Conservation (phyloP, 2,329 filamentous ascomycete genomes). For the Diplodia intermedia region DNA sequence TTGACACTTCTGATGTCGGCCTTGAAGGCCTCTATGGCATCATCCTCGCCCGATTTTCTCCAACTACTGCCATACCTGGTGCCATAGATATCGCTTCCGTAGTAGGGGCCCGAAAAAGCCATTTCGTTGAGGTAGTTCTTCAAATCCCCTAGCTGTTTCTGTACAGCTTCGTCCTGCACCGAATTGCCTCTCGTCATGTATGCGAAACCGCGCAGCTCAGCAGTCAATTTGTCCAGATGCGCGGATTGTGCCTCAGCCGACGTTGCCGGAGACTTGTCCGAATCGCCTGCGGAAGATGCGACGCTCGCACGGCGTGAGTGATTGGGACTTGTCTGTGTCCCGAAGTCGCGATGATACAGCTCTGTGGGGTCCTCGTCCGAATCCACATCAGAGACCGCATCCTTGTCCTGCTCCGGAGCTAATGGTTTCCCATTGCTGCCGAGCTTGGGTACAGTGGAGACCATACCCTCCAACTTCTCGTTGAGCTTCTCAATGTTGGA, state of each 20-base stretch:
- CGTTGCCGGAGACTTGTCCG: conserved; percentile 39
- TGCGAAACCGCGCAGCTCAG: conserved; percentile 51
- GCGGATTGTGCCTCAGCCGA: conserved; percentile 37
- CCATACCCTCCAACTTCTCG: conserved; percentile 63
- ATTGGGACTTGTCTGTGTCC: conserved; percentile 72
- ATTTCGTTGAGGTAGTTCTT: conserved; percentile 66
- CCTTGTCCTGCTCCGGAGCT: conserved; percentile 34
- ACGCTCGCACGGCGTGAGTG: conserved; percentile 24
- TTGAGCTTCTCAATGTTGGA: conserved; percentile 63
- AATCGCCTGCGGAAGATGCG: conserved; percentile 39
- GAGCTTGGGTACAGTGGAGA: conserved; percentile 65
- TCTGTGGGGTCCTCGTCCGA: conserved; percentile 70
- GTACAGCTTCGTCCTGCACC: conserved; percentile 59
- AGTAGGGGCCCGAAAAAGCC: conserved; percentile 49
- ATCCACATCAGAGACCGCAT: conserved; percentile 47
- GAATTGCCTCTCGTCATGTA: conserved; percentile 58
- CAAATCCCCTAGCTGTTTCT: conserved; percentile 60
- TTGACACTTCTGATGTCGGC: conserved; percentile 80
- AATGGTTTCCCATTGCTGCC: conserved; percentile 36
- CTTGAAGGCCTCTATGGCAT: conserved; percentile 76
- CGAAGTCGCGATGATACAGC: conserved; percentile 81
- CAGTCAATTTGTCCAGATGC: conserved; percentile 54
- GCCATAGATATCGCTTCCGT: conserved; percentile 53
- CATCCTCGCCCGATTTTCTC: conserved; percentile 65
- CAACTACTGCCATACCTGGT: conserved; percentile 40